phyloP scores from a whole-genome alignment of 164 flowering plant species.

The Macadamia tetraphylla region DNA sequence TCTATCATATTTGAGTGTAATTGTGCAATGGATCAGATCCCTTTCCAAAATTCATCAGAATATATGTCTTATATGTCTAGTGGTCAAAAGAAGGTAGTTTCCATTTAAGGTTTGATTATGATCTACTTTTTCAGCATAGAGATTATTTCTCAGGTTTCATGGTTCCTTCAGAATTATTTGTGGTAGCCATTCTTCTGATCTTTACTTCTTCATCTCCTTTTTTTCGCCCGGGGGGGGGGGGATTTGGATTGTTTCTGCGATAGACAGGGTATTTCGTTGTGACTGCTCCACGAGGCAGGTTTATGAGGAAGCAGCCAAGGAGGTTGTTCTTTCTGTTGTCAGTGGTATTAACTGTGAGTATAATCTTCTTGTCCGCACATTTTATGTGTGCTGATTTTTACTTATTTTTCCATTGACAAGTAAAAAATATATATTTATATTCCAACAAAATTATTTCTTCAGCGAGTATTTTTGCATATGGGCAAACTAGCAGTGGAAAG shows the following conservation, averaged over 20 bases:
- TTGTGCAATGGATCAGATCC: background rate
- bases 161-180: background rate
- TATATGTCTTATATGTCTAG: too few species aligned
- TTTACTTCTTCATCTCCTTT: background rate
- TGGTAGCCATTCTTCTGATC: background rate
- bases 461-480: constrained; percentile 95
- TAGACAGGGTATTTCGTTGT: constrained; percentile 75
- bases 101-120: too few species aligned
- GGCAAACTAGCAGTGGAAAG: constrained; percentile 98
- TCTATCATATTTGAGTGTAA: background rate
- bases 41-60: too few species aligned
- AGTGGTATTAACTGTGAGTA: constrained; percentile 85
- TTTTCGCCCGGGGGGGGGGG: background rate
- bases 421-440: constrained; percentile 1
- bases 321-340: constrained; percentile 73
- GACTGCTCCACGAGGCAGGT: constrained; percentile 58
- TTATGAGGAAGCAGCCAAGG: constrained; percentile 75
- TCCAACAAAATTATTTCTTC: constrained; percentile 10
- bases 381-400: constrained; percentile 5
- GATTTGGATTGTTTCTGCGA: constrained; percentile 3
- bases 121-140: background rate
- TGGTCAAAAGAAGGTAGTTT: background rate
- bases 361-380: background rate
- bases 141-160: background rate
- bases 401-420: background rate